These are phyloP conservation scores for Candida jianshihensis DNA, from an alignment of 805 yeast genomes.

Conservation along the genomic window DNA sequence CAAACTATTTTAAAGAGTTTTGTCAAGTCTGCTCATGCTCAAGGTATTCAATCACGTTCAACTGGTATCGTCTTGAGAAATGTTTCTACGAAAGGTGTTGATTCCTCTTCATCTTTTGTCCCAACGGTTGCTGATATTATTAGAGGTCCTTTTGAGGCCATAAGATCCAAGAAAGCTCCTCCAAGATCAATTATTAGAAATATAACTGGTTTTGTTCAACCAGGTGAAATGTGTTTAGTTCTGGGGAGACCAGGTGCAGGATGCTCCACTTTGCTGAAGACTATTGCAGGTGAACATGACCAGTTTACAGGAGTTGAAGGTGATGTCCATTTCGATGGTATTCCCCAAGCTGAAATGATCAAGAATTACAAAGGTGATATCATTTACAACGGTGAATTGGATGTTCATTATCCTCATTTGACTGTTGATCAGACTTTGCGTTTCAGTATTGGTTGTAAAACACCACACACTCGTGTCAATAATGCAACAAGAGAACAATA, in stretches of 20 bases:
- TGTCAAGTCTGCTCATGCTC: conserved; percentile 33
- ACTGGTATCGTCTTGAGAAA: conserved; percentile 30
- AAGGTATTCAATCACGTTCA: conserved; percentile 38
- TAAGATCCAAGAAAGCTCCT: conserved; percentile 2
- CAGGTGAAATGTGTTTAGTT: conserved; percentile 64
- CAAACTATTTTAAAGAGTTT: conserved; percentile 29
- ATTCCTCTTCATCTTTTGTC: conserved; percentile 7
- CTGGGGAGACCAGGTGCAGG: conserved; percentile 79
- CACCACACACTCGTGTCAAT: conserved; percentile 55
- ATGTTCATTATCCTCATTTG: conserved; percentile 60
- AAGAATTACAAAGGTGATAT: conserved; percentile 61
- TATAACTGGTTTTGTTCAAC: conserved; percentile 41
- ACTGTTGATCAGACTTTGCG: conserved; percentile 60
- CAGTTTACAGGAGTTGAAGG: conserved; percentile 43
- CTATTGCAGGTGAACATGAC: conserved; percentile 55
- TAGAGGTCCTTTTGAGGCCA: conserved; percentile 1
- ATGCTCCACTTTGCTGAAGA: conserved; percentile 59
- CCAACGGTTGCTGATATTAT: conserved; percentile 8
- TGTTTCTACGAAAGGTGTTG: conserved; percentile 8
- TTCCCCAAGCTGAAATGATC: conserved; percentile 42
- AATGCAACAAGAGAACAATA: conserved; percentile 52
- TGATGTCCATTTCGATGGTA: conserved; percentile 44
- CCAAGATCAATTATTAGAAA: conserved; percentile 22
- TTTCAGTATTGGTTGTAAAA: conserved; percentile 54
- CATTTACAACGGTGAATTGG: conserved; percentile 62